Conservation (phyloP, 352 stramenopile genomes). For the Phytopythium kandeliae region DNA sequence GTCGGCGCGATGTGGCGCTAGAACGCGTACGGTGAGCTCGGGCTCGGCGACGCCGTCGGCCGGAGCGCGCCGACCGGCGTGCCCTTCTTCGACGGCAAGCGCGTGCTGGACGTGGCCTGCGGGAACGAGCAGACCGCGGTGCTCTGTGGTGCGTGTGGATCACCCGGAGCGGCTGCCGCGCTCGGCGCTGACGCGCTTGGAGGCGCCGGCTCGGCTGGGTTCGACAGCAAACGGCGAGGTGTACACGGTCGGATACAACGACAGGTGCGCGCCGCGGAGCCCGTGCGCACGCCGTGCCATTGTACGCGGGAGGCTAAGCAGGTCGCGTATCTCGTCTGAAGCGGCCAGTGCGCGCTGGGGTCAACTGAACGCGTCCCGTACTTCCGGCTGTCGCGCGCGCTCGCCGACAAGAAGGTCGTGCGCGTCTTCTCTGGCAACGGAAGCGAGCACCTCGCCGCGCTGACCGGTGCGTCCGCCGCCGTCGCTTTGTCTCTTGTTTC, state of each 20-base stretch:
- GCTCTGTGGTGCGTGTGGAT: constrained; percentile 53
- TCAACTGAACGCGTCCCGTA: constrained; percentile 65
- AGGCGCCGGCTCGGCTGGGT: background rate
- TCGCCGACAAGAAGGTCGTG: constrained; percentile 55
- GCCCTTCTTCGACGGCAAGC: constrained; percentile 20
- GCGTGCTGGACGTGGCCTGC: constrained; percentile 78
- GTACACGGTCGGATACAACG: constrained; percentile 90
- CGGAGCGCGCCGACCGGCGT: constrained; percentile 54
- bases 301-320: too few relatives aligned
- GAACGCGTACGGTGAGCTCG: constrained; percentile 93
- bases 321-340: constrained; percentile 5
- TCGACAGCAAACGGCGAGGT: constrained; percentile 62
- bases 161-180: too few relatives aligned
- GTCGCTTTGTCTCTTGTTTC: background rate
- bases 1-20: constrained; percentile 14
- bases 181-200: too few relatives aligned
- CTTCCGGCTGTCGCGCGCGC: constrained; percentile 36
- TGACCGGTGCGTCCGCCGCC: constrained; percentile 41
- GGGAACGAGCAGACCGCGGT: constrained; percentile 91
- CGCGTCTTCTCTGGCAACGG: constrained; percentile 89
- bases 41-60: constrained; percentile 71
- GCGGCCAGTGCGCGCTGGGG: constrained; percentile 88
- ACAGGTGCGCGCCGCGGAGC: constrained; percentile 46
- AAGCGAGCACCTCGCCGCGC: constrained; percentile 86
- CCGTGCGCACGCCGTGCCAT: too few relatives aligned